A percentile compares a stretch with the other conserved stretches of the same genome.
These are phyloP conservation scores for Eucalyptus sp. DNA, from an alignment of 345 rosid species.

Conservation along the genomic window DNA sequence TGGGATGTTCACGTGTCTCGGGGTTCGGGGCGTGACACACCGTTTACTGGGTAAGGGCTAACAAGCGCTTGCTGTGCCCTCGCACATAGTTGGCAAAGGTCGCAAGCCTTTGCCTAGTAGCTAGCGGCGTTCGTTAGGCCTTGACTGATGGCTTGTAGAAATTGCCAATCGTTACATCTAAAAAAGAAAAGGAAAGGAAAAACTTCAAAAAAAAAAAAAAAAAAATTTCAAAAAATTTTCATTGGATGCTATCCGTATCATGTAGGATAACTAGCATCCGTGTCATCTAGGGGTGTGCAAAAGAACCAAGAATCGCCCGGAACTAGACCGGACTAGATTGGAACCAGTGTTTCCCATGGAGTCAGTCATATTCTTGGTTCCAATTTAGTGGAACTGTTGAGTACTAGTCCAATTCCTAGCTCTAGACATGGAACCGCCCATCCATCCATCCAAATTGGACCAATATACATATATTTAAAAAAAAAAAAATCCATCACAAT, in stretches of 20 bases:
- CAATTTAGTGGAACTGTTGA: too few relatives aligned
- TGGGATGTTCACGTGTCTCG: too few relatives aligned
- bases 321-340: accelerated
- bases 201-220: accelerated
- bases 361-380: accelerated
- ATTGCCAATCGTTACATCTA: too few relatives aligned
- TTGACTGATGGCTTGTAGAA: accelerated
- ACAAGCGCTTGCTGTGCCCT: too few relatives aligned
- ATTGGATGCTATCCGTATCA: accelerated
- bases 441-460: accelerated
- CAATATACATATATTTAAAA: too few relatives aligned
- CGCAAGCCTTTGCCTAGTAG: accelerated
- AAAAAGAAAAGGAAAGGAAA: too few relatives aligned
- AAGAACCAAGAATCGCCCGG: accelerated
- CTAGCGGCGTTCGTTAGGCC: accelerated
- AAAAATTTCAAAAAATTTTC: accelerated
- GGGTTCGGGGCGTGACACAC: too few relatives aligned
- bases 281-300: accelerated
- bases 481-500: too few relatives aligned
- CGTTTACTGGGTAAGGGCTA: too few relatives aligned
- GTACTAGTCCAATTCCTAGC: accelerated
- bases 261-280: accelerated
- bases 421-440: accelerated
- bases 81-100: too few relatives aligned
- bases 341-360: accelerated